Evolutionary conservation across 352 stramenopile genomes (phyloP), one percentile per base, ranked within the genome.

Genomic region (Phytophthora pini): DNA sequence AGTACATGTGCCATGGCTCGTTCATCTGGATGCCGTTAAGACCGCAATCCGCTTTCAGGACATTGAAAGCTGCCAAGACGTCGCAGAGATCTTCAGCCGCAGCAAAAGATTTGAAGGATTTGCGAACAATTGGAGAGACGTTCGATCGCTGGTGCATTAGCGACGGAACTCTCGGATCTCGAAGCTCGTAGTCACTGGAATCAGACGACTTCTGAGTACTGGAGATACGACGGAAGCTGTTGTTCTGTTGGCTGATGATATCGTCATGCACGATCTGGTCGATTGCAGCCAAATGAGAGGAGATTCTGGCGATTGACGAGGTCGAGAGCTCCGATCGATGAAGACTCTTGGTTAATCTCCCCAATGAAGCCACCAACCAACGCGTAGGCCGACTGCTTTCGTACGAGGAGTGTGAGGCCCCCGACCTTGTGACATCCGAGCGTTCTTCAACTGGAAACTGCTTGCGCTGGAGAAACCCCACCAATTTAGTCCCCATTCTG

Each of bases 211-310:
- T 41, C 17, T 61, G 55, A 3, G 68, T 65, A 24, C 59, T 72
- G 2, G 77, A 84, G 38, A 82, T 50, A 22, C 76, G 70, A 13
- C 80, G 80, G 20, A 70, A 45, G 20, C 77, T 56, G 17, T 41
- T 55, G 20, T 76, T 62, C 2, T 67, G 49, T n/a, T 20, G 66
- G 24, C 15, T 74, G 32, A 63, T 67, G 32, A 83, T 27, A 27
- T 90, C 82, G 31, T 88, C 71, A 15, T 69, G 69, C n/a, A 84
- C 77, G 27, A 91, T 84, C 48, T 87, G 80, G 44, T 74, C 77
- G 15, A 91, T 83, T 5, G 80, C 79, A 6, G 63, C 60, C 22
- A 91, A 50, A 51, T 88, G 54, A 11, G 78, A 77, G 27, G 78
- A 78, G 56, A 91, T 72, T 10, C 70, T 74, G 4, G 80, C 68